Evolutionary conservation across 2,329 filamentous ascomycete species (phyloP).

Genomic region (Fusarium falciforme): DNA sequence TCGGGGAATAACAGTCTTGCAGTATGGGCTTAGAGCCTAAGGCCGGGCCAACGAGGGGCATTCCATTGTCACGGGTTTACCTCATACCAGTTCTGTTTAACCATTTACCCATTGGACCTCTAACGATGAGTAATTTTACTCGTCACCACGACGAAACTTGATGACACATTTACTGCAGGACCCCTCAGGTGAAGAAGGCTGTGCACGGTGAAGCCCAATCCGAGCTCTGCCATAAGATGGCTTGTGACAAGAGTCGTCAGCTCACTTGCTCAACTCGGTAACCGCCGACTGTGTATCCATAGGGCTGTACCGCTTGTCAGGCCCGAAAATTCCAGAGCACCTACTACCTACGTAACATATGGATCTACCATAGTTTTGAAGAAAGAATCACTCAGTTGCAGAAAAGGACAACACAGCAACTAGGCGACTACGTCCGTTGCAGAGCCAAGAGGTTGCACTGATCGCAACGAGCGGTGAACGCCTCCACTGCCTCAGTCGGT

Average conservation of each 20-base stretch:
- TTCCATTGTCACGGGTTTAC: background rate
- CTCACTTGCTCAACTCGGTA: background rate
- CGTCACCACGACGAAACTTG: background rate
- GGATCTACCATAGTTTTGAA: background rate
- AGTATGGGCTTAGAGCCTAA: background rate
- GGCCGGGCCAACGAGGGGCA: background rate
- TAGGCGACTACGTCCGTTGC: background rate
- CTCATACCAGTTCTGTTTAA: background rate
- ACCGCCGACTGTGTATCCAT: background rate
- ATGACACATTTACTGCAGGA: background rate
- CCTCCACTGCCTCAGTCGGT: background rate
- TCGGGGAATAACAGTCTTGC: background rate
- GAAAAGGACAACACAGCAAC: background rate
- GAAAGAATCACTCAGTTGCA: background rate
- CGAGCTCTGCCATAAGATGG: background rate
- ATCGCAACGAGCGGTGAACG: background rate
- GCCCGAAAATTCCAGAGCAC: background rate
- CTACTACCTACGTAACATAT: background rate
- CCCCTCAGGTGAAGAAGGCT: background rate
- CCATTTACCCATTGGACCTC: background rate
- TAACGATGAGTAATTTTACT: background rate
- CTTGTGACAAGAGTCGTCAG: background rate
- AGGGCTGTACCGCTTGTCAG: background rate
- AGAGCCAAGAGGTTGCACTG: background rate
- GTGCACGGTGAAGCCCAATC: background rate